Conservation (phyloP, 495 filamentous ascomycete genomes). For the Parathielavia appendiculata region DNA sequence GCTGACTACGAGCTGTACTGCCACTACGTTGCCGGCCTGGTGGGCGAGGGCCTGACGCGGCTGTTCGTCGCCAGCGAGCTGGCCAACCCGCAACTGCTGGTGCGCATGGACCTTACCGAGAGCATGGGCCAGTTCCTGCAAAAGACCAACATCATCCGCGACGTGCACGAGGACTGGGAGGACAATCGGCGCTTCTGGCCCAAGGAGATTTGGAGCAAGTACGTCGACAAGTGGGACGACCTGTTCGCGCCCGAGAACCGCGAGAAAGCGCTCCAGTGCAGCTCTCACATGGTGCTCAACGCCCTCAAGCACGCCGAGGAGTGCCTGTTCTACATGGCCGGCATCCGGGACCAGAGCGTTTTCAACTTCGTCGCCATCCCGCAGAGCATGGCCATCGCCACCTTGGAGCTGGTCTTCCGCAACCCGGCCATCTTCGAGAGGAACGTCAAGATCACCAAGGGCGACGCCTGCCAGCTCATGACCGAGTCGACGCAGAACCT, state of each 20-base stretch:
- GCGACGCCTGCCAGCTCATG: slow-evolving; percentile 88
- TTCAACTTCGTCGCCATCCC: slow-evolving; percentile 99
- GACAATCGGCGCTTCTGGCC: slow-evolving; percentile 91
- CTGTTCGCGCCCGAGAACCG: slow-evolving; percentile 77
- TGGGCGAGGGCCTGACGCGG: slow-evolving; percentile 87
- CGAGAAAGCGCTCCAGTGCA: slow-evolving; percentile 77
- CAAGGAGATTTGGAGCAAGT: slow-evolving; percentile 90
- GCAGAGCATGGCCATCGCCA: slow-evolving; percentile 98
- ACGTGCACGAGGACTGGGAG: slow-evolving; percentile 81
- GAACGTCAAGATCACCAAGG: slow-evolving; percentile 95
- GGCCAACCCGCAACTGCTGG: slow-evolving; percentile 76
- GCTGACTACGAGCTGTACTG: slow-evolving; percentile 93
- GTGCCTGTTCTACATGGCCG: slow-evolving; percentile 95
- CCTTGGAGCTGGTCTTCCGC: slow-evolving; percentile 83
- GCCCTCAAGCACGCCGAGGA: slow-evolving; percentile 84
- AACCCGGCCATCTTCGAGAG: slow-evolving; percentile 82
- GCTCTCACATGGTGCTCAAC: slow-evolving; percentile 90
- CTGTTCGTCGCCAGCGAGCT: slow-evolving; percentile 85
- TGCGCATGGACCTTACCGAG: slow-evolving; percentile 75
- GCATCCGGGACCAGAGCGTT: slow-evolving; percentile 92
- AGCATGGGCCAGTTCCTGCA: slow-evolving; percentile 97
- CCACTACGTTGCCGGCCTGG: slow-evolving; percentile 94
- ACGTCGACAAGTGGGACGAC: slow-evolving; percentile 84
- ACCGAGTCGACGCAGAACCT: slow-evolving; percentile 86
- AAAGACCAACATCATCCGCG: slow-evolving; percentile 98